phyloP scores from a whole-genome alignment of 192 early-diverging fungal genomes.

The Backusella luteola region DNA sequence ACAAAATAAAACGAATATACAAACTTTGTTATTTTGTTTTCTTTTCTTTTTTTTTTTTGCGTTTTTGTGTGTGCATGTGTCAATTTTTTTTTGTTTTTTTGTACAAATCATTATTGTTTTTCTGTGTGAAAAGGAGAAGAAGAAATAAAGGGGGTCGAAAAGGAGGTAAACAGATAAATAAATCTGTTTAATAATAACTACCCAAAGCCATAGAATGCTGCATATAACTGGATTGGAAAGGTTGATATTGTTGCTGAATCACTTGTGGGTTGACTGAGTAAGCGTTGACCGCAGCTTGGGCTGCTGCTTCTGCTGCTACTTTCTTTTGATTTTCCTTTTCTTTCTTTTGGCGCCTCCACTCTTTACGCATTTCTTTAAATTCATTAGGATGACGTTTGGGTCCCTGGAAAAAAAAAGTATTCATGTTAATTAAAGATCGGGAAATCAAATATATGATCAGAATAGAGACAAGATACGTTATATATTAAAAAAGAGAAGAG shows the following conservation, averaged over 20 bases:
- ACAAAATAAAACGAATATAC: background rate
- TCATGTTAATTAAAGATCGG: background rate
- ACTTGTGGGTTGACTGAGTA: background rate
- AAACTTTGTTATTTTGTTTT: background rate
- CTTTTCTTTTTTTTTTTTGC: background rate
- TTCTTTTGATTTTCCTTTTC: conserved; percentile 36
- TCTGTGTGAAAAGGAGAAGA: background rate
- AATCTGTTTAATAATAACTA: background rate
- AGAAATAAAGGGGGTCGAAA: background rate
- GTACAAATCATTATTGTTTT: background rate
- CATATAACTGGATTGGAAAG: background rate
- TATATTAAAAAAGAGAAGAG: background rate
- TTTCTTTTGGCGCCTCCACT: conserved; percentile 52
- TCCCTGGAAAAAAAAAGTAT: conserved; percentile 26
- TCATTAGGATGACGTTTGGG: conserved; percentile 55
- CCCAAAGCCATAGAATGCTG: background rate
- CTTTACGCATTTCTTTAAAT: conserved; percentile 58
- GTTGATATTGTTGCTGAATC: background rate
- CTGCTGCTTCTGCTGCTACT: background rate
- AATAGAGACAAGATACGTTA: background rate
- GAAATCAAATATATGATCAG: background rate
- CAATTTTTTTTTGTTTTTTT: background rate
- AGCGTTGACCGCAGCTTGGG: background rate
- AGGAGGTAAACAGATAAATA: background rate
- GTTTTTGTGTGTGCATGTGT: background rate